Base-by-base conservation (phyloP, 1,284 basidiomycete species). In the Irpex rosettiformis region DNA sequence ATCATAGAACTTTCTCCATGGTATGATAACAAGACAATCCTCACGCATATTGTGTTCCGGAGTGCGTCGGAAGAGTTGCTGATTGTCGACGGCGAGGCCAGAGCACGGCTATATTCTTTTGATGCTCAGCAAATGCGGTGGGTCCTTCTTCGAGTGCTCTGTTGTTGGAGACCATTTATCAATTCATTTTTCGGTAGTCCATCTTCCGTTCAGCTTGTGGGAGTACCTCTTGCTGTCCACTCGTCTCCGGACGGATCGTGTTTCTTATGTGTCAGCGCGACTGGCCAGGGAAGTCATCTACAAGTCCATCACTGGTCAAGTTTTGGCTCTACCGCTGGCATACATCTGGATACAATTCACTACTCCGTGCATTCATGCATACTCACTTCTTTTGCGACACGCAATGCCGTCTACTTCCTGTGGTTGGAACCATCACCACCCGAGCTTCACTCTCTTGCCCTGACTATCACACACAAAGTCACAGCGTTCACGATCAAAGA, bases 231-330 rank as follows among this genome's bases (percentile, higher is more conserved):
- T 0, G 63, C 63, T 16, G 62, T 80, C 6, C 72, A 70, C 65
- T 75, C 80, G 1, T 77, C 80, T 0, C 80, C 83, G 0, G 84
- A 85, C 60, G 81, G 80, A 0, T 73, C 82, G 4, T 84, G 82
- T 63, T 83, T 22, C 67, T 72, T 3, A 65, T 74, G 3, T 67
- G 67, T 21, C 54, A 58, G 4, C 59, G 67, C 22, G 68, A 13
- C 5, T 13, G 30, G 64, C n/a, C 54, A 61, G 4, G 59, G 56
- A 0, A 48, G 61, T 8, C 57, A 56, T 3, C 58, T 80, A 8
- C 67, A 67, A 3, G 77, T 78, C 3, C 82, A 79, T 63, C 84
- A 86, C 59, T 83, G 80, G 80, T 71, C 70, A 2, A 83, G 79
- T 0, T 84, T 86, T 62, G 83, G 83, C 1, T 78, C 79, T 1